Base-by-base conservation (phyloP, 2,329 filamentous ascomycete genomes). In the Neopestalotiopsis rosae region DNA sequence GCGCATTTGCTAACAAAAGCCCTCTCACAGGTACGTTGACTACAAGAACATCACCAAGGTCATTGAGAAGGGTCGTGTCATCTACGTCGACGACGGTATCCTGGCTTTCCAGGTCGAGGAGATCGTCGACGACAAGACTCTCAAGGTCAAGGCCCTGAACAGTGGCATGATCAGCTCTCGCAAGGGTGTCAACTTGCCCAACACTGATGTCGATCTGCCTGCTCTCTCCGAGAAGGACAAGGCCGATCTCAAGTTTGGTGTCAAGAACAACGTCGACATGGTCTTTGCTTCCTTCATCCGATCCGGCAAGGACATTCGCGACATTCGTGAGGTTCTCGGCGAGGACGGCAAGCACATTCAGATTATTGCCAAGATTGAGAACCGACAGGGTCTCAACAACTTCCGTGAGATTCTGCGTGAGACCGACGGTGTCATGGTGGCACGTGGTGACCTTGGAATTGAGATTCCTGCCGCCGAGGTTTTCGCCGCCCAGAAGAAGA, bases 11-110 rank as follows among this genome's bases (percentile, higher is more conserved):
- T 59, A 34, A 59, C 12, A 12, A n/a, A 0, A 32, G 13, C 12
- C 20, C 3, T 12, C n/a, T 56, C 32, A 67, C n/a, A 95, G 93
- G 91, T 98, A 94, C 79, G 92, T 98, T 79, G 95, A 98, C 87
- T 98, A 99, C 89, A 97, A 97, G 91, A 99, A 99, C 89, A 98
- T 99, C 84, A 98, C 95, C 85, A 97, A 97, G 87, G 96, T 99
- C 77, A 98, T 99, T 79, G 84, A 93, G 81, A 87, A 89, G 70
- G 96, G 95, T 79, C 95, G 96, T 78, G 91, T 92, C 83, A 97
- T 99, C 87, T 99, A 97, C 85, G 96, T 99, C 76, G 96, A 99
- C 79, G 96, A 99, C 79, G 96, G 96, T 83, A 95, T 99, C 74
- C 91, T 98, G 76, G 97, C 95, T 32, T 98, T 99, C 77, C 92